Evolutionary conservation across 768 basidiomycete species (phyloP).

Genomic region (Austroboletus festivus): DNA sequence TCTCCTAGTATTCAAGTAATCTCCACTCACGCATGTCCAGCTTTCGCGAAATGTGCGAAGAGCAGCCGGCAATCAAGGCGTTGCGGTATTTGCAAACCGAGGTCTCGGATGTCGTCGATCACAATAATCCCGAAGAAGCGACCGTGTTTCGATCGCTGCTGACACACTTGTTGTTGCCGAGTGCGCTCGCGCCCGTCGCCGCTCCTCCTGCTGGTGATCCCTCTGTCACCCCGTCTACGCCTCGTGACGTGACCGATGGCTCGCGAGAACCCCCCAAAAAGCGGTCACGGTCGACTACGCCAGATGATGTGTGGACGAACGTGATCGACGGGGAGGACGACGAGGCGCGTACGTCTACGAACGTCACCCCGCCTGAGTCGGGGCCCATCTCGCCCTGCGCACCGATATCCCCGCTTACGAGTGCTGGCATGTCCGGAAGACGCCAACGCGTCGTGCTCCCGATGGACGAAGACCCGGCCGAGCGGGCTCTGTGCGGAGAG

Average conservation of each 20-base stretch:
- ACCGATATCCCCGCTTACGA: too few relatives aligned
- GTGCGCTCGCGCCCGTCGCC: constrained; percentile 7
- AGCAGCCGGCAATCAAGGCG: constrained; percentile 54
- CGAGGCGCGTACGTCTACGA: too few relatives aligned
- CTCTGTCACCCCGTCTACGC: too few relatives aligned
- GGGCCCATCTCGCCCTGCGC: too few relatives aligned
- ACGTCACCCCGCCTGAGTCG: too few relatives aligned
- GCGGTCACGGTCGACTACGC: constrained; percentile 42
- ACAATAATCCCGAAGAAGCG: constrained; percentile 58
- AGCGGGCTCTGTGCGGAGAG: constrained; percentile 26
- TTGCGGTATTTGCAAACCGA: constrained; percentile 68
- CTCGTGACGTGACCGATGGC: too few relatives aligned
- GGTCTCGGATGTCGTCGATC: constrained; percentile 71
- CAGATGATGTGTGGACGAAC: constrained; percentile 43
- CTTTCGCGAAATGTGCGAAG: constrained; percentile 81
- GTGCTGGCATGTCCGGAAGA: too few relatives aligned
- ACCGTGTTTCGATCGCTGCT: constrained; percentile 63
- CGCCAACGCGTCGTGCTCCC: constrained; percentile 19
- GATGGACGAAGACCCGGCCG: constrained; percentile 31
- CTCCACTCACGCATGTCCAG: constrained; percentile 33
- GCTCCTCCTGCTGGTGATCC: too few relatives aligned
- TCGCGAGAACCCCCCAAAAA: constrained; percentile 44
- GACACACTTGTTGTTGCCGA: constrained; percentile 54
- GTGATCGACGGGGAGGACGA: constrained; percentile 35
- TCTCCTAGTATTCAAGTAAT: background rate